A percentile compares a stretch with the other conserved stretches of the same genome.
phyloP scores from a whole-genome alignment of 2,329 filamentous ascomycete genomes.

The Tolypocladium amazonense region DNA sequence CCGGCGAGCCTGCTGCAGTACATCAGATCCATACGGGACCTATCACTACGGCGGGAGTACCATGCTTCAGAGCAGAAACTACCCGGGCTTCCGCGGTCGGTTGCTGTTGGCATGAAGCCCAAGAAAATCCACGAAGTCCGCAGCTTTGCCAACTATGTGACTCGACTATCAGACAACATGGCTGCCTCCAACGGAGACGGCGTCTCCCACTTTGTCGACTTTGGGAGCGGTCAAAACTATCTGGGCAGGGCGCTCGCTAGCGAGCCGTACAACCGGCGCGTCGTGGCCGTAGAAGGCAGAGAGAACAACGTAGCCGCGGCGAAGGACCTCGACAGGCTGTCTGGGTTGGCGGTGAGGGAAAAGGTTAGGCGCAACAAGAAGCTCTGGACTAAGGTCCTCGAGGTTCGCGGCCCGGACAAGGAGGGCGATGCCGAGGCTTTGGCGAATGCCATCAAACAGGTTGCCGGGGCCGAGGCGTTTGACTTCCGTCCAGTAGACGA shows the following conservation, averaged over 20 bases:
- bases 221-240: constrained; percentile 95
- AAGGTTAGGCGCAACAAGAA: constrained; percentile 77
- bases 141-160: constrained; percentile 79
- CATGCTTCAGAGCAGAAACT: constrained; percentile 30
- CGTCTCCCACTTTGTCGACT: constrained; percentile 86
- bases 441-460: constrained; percentile 21
- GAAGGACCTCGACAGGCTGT: constrained; percentile 71
- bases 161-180: constrained; percentile 48
- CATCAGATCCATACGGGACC: constrained; percentile 56
- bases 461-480: constrained; percentile 21
- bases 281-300: constrained; percentile 83
- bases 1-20: constrained; percentile 58
- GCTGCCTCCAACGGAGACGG: constrained; percentile 41
- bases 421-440: constrained; percentile 29
- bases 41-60: constrained; percentile 58
- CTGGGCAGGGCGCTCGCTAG: constrained; percentile 80
- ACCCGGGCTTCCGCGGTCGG: constrained; percentile 53
- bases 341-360: constrained; percentile 63
- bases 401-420: constrained; percentile 18
- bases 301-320: constrained; percentile 81
- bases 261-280: constrained; percentile 72
- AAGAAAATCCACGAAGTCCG: constrained; percentile 94
- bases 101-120: constrained; percentile 84
- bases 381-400: constrained; percentile 47
- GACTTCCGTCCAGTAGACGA: constrained; percentile 39